A percentile compares a stretch with the other conserved stretches of the same genome.
Evolutionary conservation across 148 eudicot species (phyloP).

Genomic region (Rhododendron mucronatum): DNA sequence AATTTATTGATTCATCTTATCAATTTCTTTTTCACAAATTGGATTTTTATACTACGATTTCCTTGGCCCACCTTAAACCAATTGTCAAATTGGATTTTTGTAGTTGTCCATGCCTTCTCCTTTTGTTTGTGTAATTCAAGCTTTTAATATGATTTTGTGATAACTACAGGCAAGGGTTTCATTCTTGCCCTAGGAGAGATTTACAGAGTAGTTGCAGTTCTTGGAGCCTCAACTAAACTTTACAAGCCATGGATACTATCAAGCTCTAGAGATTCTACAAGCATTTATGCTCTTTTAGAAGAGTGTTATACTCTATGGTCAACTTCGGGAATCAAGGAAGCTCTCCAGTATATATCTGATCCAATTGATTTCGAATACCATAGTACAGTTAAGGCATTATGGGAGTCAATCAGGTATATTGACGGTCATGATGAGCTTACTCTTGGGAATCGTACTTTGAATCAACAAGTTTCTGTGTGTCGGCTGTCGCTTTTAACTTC

Average conservation of each 20-base stretch:
- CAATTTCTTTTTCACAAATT: not conserved
- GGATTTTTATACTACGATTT: not conserved
- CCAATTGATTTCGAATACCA: constrained; percentile 23
- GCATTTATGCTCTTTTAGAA: constrained; percentile 35
- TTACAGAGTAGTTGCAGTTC: constrained; percentile 55
- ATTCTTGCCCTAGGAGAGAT: constrained; percentile 69
- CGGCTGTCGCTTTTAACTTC: constrained; percentile 50
- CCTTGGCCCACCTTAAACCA: not conserved
- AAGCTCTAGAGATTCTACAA: constrained; percentile 19
- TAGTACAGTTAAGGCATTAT: constrained; percentile 28
- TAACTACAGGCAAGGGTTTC: constrained; percentile 51
- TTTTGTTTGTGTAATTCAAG: not conserved
- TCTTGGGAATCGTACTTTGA: constrained; percentile 32
- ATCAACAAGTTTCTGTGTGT: constrained; percentile 42
- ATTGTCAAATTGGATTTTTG: too few species aligned
- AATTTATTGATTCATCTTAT: not conserved
- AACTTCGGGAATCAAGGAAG: constrained; percentile 60
- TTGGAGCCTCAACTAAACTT: constrained; percentile 56
- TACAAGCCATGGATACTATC: constrained; percentile 60
- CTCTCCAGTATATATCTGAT: constrained; percentile 36
- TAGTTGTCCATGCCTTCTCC: not conserved
- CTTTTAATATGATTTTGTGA: not conserved
- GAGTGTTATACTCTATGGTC: constrained; percentile 65
- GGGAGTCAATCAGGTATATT: constrained; percentile 46
- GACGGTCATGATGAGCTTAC: constrained; percentile 37